Evolutionary conservation across 2,329 filamentous ascomycete species (phyloP).

Genomic region (Bimuria novae-zelandiae): DNA sequence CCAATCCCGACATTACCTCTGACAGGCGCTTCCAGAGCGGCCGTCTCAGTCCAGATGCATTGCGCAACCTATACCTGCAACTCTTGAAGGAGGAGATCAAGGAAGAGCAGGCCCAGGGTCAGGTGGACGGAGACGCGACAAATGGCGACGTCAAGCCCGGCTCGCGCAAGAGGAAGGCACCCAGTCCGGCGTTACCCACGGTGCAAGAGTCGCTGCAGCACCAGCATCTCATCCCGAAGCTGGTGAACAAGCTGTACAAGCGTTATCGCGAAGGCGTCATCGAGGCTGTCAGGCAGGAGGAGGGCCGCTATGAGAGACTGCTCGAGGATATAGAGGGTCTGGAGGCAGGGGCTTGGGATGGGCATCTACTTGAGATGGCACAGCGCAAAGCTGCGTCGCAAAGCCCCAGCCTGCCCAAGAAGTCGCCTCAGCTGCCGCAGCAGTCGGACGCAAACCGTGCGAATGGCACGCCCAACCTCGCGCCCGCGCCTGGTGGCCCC

Average conservation of each 20-base stretch:
- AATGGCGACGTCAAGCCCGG: conserved; percentile 46
- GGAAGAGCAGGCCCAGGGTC: conserved; percentile 57
- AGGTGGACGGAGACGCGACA: conserved; percentile 49
- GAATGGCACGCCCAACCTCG: conserved; percentile 9
- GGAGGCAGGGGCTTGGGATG: conserved; percentile 63
- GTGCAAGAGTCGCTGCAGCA: conserved; percentile 70
- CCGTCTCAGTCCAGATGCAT: conserved; percentile 75
- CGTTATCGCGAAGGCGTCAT: conserved; percentile 73
- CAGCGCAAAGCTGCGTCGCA: conserved; percentile 27
- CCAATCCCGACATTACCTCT: conserved; percentile 72
- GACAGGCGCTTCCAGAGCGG: conserved; percentile 72
- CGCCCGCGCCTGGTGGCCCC: conserved; percentile 13
- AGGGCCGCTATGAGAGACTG: conserved; percentile 67
- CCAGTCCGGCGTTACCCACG: conserved; percentile 65
- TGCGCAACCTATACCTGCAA: conserved; percentile 77
- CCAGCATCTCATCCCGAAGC: conserved; percentile 67
- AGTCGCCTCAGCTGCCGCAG: conserved; percentile 31
- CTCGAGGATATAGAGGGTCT: conserved; percentile 71
- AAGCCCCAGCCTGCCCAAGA: conserved; percentile 30
- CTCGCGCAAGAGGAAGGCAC: conserved; percentile 74
- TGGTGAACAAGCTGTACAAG: conserved; percentile 75
- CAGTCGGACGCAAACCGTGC: conserved; percentile 21
- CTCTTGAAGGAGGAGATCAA: conserved; percentile 75
- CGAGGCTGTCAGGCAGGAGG: conserved; percentile 74
- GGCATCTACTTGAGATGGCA: conserved; percentile 39